Evolutionary conservation across 2,329 filamentous ascomycete genomes (phyloP).

Genomic region (Phyllachora maydis): DNA sequence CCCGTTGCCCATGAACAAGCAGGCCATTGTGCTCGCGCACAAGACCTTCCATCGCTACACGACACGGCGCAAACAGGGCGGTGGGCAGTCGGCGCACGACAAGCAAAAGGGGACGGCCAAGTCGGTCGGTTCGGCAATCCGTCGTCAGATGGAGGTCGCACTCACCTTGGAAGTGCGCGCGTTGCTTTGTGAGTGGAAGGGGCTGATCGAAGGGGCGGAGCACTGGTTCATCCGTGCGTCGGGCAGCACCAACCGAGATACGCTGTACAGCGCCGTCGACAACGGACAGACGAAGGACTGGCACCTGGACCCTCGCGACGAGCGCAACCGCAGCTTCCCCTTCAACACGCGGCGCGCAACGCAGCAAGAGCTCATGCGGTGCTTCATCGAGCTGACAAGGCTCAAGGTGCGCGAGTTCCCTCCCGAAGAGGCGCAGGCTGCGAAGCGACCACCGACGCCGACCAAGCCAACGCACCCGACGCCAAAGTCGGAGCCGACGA

Average conservation of each 20-base stretch:
- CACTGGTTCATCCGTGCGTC: constrained; percentile 79
- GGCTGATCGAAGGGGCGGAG: constrained; percentile 64
- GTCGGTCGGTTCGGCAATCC: constrained; percentile 74
- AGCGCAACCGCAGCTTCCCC: constrained; percentile 67
- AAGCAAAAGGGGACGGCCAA: constrained; percentile 85
- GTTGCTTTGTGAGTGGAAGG: constrained; percentile 68
- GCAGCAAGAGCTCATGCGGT: constrained; percentile 83
- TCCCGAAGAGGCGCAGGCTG: constrained; percentile 31
- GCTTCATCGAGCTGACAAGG: constrained; percentile 82
- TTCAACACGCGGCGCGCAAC: constrained; percentile 86
- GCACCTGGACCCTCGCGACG: constrained; percentile 59
- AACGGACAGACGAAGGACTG: too few relatives aligned
- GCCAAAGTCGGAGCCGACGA: constrained; percentile 32
- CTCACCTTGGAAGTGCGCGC: constrained; percentile 73
- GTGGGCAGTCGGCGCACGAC: constrained; percentile 84
- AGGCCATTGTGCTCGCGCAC: constrained; percentile 76
- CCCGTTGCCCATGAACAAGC: constrained; percentile 47
- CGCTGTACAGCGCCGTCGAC: constrained; percentile 80
- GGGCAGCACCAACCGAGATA: constrained; percentile 67
- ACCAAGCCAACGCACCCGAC: constrained; percentile 21
- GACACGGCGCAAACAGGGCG: constrained; percentile 87
- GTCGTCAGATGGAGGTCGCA: constrained; percentile 86
- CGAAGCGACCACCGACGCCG: constrained; percentile 9
- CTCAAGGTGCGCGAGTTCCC: constrained; percentile 69
- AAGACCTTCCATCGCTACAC: constrained; percentile 98